phyloP scores from a whole-genome alignment of 1,284 basidiomycete species.

The Neonothopanus nambi region DNA sequence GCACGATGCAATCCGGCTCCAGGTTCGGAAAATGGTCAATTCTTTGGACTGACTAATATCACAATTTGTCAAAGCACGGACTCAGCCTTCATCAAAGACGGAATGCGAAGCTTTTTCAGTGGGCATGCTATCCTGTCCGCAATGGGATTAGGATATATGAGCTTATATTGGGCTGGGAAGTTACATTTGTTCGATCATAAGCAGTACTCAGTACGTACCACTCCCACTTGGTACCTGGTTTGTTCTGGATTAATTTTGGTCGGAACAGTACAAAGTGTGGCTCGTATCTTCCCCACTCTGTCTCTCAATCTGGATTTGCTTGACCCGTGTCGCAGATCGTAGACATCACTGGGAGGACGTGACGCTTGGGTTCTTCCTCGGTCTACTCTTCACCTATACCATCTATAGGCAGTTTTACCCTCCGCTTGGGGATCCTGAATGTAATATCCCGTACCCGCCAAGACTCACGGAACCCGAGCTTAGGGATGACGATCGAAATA shows the following conservation, averaged over 20 bases:
- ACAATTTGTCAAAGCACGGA: slow-evolving; percentile 21
- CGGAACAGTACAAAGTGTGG: slow-evolving; percentile 22
- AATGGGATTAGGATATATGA: slow-evolving; percentile 19
- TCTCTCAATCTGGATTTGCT: slow-evolving; percentile 23
- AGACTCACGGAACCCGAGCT: slow-evolving; percentile 2
- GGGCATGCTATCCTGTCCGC: slow-evolving; percentile 25
- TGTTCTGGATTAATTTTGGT: not conserved
- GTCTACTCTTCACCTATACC: slow-evolving; percentile 18
- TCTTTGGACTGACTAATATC: slow-evolving; percentile 23
- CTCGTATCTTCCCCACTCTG: slow-evolving; percentile 22
- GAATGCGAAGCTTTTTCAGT: slow-evolving; percentile 26
- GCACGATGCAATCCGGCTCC: slow-evolving; percentile 22
- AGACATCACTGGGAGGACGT: slow-evolving; percentile 25
- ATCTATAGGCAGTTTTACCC: slow-evolving; percentile 26
- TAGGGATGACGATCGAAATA: not conserved
- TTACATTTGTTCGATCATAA: slow-evolving; percentile 23
- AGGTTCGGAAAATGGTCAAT: slow-evolving; percentile 18
- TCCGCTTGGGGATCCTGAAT: slow-evolving; percentile 20
- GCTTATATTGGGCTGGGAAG: slow-evolving; percentile 25
- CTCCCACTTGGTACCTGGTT: not conserved
- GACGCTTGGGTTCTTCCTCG: slow-evolving; percentile 20
- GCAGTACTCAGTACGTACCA: slow-evolving; percentile 12
- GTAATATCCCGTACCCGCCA: slow-evolving; percentile 20
- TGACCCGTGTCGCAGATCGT: slow-evolving; percentile 25
- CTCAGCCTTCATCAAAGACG: slow-evolving; percentile 22